Evolutionary conservation across 1,284 basidiomycete genomes (phyloP), one percentile per base, ranked within the genome.

Genomic region (Ganoderma lucidum): DNA sequence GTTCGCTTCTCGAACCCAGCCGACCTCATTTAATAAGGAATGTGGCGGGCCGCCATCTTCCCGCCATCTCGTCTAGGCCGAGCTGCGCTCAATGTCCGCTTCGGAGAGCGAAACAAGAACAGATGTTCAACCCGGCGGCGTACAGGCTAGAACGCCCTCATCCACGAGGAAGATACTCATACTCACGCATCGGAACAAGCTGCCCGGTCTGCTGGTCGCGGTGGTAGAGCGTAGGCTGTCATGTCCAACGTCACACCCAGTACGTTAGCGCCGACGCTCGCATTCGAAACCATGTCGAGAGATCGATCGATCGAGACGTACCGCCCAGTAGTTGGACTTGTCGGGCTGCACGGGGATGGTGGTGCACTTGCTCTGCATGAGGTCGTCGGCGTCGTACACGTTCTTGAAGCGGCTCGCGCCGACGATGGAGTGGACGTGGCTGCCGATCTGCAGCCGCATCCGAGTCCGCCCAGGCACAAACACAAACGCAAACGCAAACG

Each of bases 291-390:
- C 60, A 42, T 12, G 56, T 3, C 63, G 42, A 51, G 39, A 39
- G 39, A 19, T 37, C 63, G 30, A 8, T 14, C 32, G 39, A 19
- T 37, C 63, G 30, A 8, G 14, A 70, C 77, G 65, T 60, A 77
- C 77, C 63, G 74, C 72, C 77, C 78, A 79, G 73, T 78, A 79
- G 70, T 75, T 75, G 67, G 73, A 75, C 72, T 75, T 72, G 69
- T 79, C 77, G 17, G 67, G 67, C 71, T 78, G 75, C 64, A 78
- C 72, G 60, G 75, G 71, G 35, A 76, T 72, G 39, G 75, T 75
- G 28, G 77, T 75, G 75, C 76, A 77, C 53, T 73, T 68, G 59
- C 72, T 74, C 51, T 74, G 63, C 53, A 64, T 64, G 45, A 74
- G 70, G 37, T 71, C 68, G 55, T 75, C 73, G 55, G 72, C 69